These are phyloP conservation scores for Delitschia confertaspora DNA, from an alignment of 495 filamentous ascomycete species.

Conservation along the genomic window DNA sequence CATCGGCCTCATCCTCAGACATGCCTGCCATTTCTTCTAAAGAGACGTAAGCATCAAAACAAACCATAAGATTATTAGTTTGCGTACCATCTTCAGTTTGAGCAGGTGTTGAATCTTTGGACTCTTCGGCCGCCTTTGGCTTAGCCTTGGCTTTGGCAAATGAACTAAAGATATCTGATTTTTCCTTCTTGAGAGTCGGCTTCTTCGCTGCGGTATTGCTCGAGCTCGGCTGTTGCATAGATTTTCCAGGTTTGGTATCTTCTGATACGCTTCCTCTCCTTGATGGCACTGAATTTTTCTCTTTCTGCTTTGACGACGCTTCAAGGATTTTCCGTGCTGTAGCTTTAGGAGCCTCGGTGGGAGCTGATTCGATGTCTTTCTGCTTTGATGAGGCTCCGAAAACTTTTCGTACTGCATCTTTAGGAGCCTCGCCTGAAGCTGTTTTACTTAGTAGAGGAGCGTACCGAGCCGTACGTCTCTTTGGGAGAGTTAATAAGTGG, in stretches of 20 bases:
- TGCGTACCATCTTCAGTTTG: slow-evolving; percentile 48
- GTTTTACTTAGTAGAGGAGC: slow-evolving; percentile 16
- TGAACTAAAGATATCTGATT: slow-evolving; percentile 66
- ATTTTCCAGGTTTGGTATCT: slow-evolving; percentile 13
- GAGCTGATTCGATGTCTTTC: slow-evolving; percentile 1
- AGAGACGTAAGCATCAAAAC: slow-evolving; percentile 25
- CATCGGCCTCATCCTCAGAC: slow-evolving; percentile 72
- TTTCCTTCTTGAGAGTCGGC: slow-evolving; percentile 50
- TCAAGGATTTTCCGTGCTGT: slow-evolving; percentile 4
- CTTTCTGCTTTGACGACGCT: slow-evolving; percentile 6
- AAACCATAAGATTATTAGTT: not conserved
- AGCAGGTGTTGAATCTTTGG: slow-evolving; percentile 29
- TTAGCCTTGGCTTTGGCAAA: slow-evolving; percentile 71
- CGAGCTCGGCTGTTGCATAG: slow-evolving; percentile 25
- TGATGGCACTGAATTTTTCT: not conserved
- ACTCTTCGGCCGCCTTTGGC: slow-evolving; percentile 30
- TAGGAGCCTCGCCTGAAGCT: not conserved
- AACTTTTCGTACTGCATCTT: slow-evolving; percentile 3
- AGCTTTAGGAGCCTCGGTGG: slow-evolving; percentile 10
- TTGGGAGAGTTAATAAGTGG: slow-evolving; percentile 6
- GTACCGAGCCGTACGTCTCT: slow-evolving; percentile 43
- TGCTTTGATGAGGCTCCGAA: slow-evolving; percentile 5
- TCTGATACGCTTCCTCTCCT: slow-evolving; percentile 15
- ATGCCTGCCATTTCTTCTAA: slow-evolving; percentile 46
- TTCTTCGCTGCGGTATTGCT: slow-evolving; percentile 31